These are phyloP conservation scores for Fusarium udum DNA, from an alignment of 2,329 filamentous ascomycete species.

Conservation along the genomic window DNA sequence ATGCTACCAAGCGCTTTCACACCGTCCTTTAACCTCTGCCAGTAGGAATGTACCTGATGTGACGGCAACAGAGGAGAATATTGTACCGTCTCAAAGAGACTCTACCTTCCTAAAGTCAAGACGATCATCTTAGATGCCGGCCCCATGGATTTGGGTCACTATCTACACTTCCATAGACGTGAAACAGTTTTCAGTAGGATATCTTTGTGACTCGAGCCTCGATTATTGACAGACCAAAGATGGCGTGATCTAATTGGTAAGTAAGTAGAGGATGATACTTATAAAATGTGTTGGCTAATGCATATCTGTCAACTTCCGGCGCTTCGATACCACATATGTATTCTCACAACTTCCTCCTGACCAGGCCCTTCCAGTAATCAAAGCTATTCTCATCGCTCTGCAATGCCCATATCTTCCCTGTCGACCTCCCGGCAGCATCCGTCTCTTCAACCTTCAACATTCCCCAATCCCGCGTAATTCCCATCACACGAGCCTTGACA, in stretches of 20 bases:
- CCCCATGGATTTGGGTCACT: neutral
- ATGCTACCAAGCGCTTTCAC: neutral
- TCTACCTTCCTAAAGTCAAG: neutral
- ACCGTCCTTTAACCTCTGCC: neutral
- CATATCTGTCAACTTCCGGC: too few relatives aligned
- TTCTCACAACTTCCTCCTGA: slow-evolving; percentile 77
- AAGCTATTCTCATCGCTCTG: slow-evolving; percentile 99
- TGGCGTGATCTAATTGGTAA: neutral
- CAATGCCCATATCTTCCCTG: slow-evolving; percentile 81
- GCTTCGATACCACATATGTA: neutral
- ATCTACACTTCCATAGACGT: neutral
- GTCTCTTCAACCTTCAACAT: slow-evolving; percentile 86
- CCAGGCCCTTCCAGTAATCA: slow-evolving; percentile 91
- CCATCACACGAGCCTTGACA: slow-evolving; percentile 77
- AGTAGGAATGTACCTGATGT: too few relatives aligned
- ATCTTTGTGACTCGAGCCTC: too few relatives aligned
- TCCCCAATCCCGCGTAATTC: slow-evolving; percentile 93
- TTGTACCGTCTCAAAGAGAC: neutral
- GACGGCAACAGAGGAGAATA: fast-evolving
- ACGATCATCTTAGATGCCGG: neutral
- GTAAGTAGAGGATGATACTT: fast-evolving
- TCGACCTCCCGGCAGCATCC: slow-evolving; percentile 74
- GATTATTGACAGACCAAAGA: neutral
- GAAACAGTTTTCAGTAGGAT: neutral
- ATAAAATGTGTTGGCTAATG: neutral